Conservation (phyloP, 345 rosid genomes). For the Stellera chamaejasme region DNA sequence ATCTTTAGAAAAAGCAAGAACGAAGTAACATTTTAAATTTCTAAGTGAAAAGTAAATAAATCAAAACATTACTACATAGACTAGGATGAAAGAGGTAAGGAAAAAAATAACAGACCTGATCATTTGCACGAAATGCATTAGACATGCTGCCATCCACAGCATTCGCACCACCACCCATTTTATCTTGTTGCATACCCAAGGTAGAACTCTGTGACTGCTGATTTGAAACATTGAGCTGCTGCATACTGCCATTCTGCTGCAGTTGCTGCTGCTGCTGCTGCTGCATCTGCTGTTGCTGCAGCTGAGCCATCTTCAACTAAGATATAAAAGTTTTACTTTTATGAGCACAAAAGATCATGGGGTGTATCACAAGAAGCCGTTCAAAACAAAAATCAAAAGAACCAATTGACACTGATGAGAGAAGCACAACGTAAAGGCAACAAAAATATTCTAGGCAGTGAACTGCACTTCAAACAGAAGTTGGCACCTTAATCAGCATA, state of each 20-base stretch:
- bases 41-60: too few relatives aligned
- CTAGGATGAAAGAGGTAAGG: neutral
- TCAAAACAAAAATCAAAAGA: too few relatives aligned
- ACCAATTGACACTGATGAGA: neutral
- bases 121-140: constrained; percentile 90
- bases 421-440: neutral
- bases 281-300: constrained; percentile 43
- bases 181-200: constrained; percentile 73
- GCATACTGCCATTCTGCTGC: constrained; percentile 50
- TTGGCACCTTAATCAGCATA: constrained; percentile 48
- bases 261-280: constrained; percentile 58
- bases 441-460: neutral
- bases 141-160: constrained; percentile 82
- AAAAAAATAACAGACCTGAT: constrained; percentile 66
- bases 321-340: neutral
- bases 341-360: too few relatives aligned
- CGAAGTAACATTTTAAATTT: too few relatives aligned
- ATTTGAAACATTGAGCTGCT: constrained; percentile 55
- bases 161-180: constrained; percentile 68
- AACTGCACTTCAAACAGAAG: too few relatives aligned
- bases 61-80: too few relatives aligned
- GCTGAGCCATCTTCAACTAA: constrained; percentile 67
- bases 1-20: too few relatives aligned
- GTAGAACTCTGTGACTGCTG: constrained; percentile 71
- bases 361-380: too few relatives aligned